phyloP scores from a whole-genome alignment of 1,284 basidiomycete species.

The Cryptococcus hybrid region DNA sequence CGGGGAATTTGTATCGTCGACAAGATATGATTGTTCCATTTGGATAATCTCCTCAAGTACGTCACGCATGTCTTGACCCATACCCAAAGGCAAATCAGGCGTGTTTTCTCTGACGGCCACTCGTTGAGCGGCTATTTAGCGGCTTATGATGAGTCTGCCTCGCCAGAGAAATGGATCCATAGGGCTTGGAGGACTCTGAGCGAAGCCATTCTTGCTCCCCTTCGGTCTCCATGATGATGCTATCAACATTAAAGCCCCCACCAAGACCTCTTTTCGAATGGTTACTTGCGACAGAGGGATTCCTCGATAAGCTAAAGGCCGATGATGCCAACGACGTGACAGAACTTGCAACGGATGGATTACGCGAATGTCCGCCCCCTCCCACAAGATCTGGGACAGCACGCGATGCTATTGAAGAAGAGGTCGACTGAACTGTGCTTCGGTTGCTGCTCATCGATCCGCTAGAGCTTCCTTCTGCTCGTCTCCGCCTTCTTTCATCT shows the following conservation, averaged over 20 bases:
- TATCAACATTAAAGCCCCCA: constrained; percentile 26
- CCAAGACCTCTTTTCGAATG: constrained; percentile 27
- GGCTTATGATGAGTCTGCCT: constrained; percentile 7
- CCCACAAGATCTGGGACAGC: constrained; percentile 20
- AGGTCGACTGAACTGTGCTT: constrained; percentile 23
- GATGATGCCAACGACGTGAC: constrained; percentile 29
- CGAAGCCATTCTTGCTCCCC: constrained; percentile 36
- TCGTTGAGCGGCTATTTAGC: constrained; percentile 6
- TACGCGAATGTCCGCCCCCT: constrained; percentile 28
- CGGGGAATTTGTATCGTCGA: constrained; percentile 16
- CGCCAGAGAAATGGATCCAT: constrained; percentile 5
- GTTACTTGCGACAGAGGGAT: constrained; percentile 29
- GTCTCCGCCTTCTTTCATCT: constrained; percentile 34
- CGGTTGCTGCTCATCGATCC: constrained; percentile 20
- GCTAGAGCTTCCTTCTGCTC: constrained; percentile 28
- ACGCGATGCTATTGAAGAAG: constrained; percentile 21
- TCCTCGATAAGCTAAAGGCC: constrained; percentile 28
- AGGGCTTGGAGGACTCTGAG: constrained; percentile 11
- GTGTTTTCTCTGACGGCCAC: constrained; percentile 31
- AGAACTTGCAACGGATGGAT: constrained; percentile 30
- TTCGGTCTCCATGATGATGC: constrained; percentile 42
- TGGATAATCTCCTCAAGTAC: constrained; percentile 50
- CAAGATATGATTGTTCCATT: constrained; percentile 48
- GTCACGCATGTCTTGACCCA: constrained; percentile 47
- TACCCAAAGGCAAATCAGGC: constrained; percentile 27